Evolutionary conservation across 2,329 filamentous ascomycete genomes (phyloP).

Genomic region (Arthrobotrys megalospora): DNA sequence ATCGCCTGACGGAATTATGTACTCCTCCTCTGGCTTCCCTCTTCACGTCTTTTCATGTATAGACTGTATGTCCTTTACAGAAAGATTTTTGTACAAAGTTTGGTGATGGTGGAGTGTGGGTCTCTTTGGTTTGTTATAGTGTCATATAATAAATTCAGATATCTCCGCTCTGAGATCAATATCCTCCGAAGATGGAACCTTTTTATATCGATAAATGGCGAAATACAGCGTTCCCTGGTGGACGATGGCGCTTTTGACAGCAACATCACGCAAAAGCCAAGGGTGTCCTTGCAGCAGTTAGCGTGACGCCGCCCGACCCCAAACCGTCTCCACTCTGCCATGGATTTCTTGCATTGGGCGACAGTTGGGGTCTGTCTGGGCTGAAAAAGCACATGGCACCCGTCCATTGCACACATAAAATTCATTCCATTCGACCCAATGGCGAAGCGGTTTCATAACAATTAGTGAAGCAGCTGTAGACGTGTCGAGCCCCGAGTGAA

Average conservation of each 20-base stretch:
- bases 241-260: constrained; percentile 30
- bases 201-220: too few species aligned
- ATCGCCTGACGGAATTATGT: constrained; percentile 63
- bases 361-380: constrained; percentile 8
- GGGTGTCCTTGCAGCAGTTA: constrained; percentile 37
- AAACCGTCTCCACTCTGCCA: constrained; percentile 30
- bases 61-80: constrained; percentile 51
- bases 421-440: neutral
- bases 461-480: constrained; percentile 4
- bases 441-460: too few species aligned
- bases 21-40: constrained; percentile 14
- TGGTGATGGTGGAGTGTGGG: constrained; percentile 39
- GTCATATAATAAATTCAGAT: constrained; percentile 61
- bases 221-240: neutral
- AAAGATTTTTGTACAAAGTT: constrained; percentile 59
- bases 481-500: constrained; percentile 18
- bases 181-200: neutral
- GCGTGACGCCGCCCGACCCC: constrained; percentile 17
- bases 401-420: neutral
- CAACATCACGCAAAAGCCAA: constrained; percentile 41
- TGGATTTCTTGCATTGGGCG: constrained; percentile 34
- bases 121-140: constrained; percentile 55
- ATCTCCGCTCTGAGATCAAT: constrained; percentile 60
- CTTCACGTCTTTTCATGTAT: constrained; percentile 57
- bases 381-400: constrained; percentile 33